Conservation (phyloP, 1,284 basidiomycete species). For the Flammula alnicola region DNA sequence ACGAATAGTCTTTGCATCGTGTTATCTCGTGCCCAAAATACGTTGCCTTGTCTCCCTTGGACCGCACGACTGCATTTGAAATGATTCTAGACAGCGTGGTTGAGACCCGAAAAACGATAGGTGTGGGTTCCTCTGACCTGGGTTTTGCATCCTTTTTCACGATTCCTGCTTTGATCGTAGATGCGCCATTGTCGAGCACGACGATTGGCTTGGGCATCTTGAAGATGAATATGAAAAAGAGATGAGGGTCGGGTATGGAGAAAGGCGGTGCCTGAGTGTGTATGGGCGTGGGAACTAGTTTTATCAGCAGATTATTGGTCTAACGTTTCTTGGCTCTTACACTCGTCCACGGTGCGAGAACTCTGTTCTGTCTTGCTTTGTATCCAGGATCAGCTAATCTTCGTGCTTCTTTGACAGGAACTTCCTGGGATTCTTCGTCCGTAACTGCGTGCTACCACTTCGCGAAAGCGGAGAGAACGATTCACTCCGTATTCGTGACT, state of each 20-base stretch:
- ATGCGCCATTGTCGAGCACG: slow-evolving; percentile 87
- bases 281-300: slow-evolving; percentile 23
- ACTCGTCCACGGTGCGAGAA: no score
- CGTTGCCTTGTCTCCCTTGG: slow-evolving; percentile 77
- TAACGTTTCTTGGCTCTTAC: no score
- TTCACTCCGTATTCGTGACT: no score
- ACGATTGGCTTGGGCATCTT: slow-evolving; percentile 61
- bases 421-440: slow-evolving; percentile 10
- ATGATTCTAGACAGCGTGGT: slow-evolving; percentile 54
- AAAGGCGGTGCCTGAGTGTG: slow-evolving; percentile 20
- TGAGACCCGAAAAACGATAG: not conserved
- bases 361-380: no score
- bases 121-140: slow-evolving; percentile 36
- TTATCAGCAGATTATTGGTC: slow-evolving; percentile 5
- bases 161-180: slow-evolving; percentile 77
- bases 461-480: slow-evolving; percentile 12
- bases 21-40: slow-evolving; percentile 86
- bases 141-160: slow-evolving; percentile 41
- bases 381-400: no score
- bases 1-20: slow-evolving; percentile 75
- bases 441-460: slow-evolving; percentile 18
- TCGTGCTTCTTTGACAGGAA: slow-evolving; percentile 9
- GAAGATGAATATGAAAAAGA: no score
- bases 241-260: no score
- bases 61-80: slow-evolving; percentile 80